Conservation (phyloP, 805 yeast genomes). For the Spathaspora arborariae region DNA sequence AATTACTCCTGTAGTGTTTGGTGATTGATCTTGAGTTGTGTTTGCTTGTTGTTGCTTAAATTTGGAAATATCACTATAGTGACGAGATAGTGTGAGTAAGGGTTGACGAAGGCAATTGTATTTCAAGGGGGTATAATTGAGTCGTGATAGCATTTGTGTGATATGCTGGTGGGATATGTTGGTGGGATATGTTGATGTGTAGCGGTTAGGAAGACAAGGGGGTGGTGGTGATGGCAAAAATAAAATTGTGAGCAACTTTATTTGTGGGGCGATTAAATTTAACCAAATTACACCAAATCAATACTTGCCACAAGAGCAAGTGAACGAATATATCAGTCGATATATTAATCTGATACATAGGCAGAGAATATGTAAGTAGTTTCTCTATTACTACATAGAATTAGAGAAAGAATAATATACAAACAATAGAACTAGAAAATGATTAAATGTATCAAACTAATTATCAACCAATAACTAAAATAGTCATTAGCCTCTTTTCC, state of each 20-base stretch:
- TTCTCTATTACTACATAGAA: no score
- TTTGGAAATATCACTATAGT: constrained; percentile 23
- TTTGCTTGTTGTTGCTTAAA: constrained; percentile 34
- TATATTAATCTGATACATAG: no score
- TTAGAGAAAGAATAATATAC: no score
- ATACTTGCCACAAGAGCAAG: no score
- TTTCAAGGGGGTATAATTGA: neutral
- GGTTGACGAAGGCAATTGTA: neutral
- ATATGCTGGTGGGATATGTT: no score
- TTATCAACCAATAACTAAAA: constrained; percentile 18
- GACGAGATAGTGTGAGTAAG: neutral
- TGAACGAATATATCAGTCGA: no score
- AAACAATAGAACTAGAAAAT: neutral
- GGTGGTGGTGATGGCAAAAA: neutral
- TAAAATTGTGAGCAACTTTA: no score
- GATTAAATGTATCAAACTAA: constrained; percentile 27
- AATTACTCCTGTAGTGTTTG: constrained; percentile 39
- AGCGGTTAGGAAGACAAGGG: no score
- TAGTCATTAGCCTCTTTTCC: constrained; percentile 22
- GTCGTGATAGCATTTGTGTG: neutral
- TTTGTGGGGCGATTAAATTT: no score
- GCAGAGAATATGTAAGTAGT: no score
- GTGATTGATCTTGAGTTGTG: constrained; percentile 27
- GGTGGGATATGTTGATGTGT: no score
- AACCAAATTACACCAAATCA: no score